Percentiles rank a stretch among this genome's conserved stretches.
Evolutionary conservation across 2,329 filamentous ascomycete genomes (phyloP).

Genomic region (Colletotrichum viniferum): DNA sequence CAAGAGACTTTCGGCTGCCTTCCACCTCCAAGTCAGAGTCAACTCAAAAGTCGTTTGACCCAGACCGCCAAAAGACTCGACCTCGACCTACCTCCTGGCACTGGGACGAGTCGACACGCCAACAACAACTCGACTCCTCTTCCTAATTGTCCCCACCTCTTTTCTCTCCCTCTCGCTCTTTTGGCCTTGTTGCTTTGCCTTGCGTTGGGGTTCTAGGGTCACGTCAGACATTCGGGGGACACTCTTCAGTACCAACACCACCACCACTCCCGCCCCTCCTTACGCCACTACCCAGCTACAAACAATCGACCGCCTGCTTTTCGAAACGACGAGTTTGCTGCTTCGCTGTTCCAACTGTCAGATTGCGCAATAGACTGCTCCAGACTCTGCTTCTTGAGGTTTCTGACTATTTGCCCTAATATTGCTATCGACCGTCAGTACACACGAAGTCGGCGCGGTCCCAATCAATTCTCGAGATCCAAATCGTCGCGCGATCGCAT

Average conservation of each 20-base stretch:
- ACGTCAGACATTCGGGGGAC: constrained; percentile 8
- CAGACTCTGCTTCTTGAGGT: constrained; percentile 2
- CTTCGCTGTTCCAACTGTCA: neutral
- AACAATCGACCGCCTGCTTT: neutral
- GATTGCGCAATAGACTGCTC: neutral
- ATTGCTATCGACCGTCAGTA: constrained; percentile 7
- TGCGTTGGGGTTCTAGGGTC: constrained; percentile 8
- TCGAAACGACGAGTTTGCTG: neutral
- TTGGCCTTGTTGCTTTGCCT: constrained; percentile 8
- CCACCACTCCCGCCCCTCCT: neutral
- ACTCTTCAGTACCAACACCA: neutral
- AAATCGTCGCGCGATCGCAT: neutral
- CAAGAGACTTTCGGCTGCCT: constrained; percentile 12
- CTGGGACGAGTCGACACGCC: neutral
- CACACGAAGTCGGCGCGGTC: neutral
- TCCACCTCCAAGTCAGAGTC: constrained; percentile 10
- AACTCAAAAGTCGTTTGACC: constrained; percentile 2
- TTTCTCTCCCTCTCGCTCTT: neutral
- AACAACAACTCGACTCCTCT: neutral
- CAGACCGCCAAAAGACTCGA: constrained; percentile 14
- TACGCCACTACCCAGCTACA: constrained; percentile 1
- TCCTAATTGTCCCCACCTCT: neutral
- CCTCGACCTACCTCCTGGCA: neutral
- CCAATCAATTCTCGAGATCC: neutral
- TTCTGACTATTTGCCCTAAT: constrained; percentile 18